phyloP scores from a whole-genome alignment of 2,329 filamentous ascomycete species.

The Colletotrichum incanum region DNA sequence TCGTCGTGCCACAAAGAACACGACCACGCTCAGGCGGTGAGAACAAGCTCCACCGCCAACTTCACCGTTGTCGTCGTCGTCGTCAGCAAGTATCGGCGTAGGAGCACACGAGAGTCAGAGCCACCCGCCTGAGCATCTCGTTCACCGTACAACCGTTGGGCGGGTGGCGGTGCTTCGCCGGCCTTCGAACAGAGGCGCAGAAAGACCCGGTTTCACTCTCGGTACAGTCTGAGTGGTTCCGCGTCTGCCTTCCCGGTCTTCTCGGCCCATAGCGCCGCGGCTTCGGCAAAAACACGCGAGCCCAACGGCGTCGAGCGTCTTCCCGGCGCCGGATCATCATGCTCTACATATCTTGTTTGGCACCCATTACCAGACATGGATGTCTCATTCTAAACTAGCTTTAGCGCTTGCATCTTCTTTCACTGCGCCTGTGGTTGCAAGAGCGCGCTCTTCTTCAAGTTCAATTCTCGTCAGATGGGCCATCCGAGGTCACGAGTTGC shows the following conservation, averaged over 20 bases:
- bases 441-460: neutral
- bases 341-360: neutral
- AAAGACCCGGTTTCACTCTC: neutral
- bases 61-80: neutral
- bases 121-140: constrained; percentile 1
- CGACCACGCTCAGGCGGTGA: neutral
- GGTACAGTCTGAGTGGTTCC: neutral
- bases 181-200: neutral
- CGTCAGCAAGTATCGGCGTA: neutral
- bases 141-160: neutral
- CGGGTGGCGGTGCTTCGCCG: neutral
- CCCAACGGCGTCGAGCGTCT: neutral
- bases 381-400: neutral
- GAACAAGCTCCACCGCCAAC: neutral
- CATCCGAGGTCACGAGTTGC: neutral
- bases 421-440: neutral
- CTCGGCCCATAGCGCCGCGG: neutral
- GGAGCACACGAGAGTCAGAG: neutral
- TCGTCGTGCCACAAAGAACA: neutral
- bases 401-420: neutral
- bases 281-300: no score
- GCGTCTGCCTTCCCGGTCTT: neutral
- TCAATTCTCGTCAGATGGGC: neutral
- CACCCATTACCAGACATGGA: neutral
- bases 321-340: neutral